Percentiles rank a stretch among this genome's conserved stretches.
Conservation (phyloP, 768 basidiomycete species). For the Lanmaoa pseudosensibilis region DNA sequence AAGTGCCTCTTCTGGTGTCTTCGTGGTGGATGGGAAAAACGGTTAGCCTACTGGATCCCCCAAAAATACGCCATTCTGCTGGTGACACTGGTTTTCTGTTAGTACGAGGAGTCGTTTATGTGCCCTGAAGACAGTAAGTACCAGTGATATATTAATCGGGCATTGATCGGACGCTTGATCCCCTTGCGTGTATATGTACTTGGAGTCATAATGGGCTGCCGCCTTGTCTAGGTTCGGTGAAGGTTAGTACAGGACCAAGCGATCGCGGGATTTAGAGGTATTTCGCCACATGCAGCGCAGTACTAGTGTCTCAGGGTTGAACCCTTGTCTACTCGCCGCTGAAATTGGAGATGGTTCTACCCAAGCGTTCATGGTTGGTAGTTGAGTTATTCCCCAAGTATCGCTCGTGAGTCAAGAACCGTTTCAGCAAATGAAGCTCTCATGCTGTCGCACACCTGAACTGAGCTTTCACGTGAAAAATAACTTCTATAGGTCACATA, state of each 20-base stretch:
- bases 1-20: not conserved
- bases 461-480: not conserved
- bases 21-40: not conserved
- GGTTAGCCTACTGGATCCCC: not conserved
- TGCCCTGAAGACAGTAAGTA: too few species aligned
- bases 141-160: not conserved
- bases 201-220: not conserved
- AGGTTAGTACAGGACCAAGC: too few species aligned
- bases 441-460: not conserved
- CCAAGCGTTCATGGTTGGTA: not conserved
- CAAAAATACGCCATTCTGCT: not conserved
- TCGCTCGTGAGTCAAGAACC: not conserved
- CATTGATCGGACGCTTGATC: not conserved
- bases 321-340: not conserved
- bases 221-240: not conserved
- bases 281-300: not conserved
- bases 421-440: not conserved
- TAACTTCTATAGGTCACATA: not conserved
- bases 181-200: not conserved
- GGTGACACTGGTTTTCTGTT: not conserved
- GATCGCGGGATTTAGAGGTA: not conserved
- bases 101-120: too few species aligned
- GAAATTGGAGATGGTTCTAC: not conserved
- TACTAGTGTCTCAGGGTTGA: not conserved
- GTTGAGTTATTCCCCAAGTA: not conserved